A percentile compares a stretch with the other conserved stretches of the same genome.
These are phyloP conservation scores for Vigna mungo DNA, from an alignment of 306 rosid species.

Conservation along the genomic window DNA sequence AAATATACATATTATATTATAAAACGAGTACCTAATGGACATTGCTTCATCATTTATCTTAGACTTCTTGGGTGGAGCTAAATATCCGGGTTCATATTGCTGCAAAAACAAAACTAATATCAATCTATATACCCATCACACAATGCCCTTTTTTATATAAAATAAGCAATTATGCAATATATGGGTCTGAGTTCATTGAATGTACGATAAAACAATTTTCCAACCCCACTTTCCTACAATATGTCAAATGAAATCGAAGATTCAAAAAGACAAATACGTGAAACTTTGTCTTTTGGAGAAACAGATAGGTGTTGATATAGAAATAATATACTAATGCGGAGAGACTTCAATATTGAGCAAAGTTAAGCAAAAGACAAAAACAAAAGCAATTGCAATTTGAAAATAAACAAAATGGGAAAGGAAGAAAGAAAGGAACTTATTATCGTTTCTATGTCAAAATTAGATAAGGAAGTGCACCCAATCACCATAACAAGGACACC, in stretches of 20 bases:
- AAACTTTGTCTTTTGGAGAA: not conserved
- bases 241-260: constrained; percentile 1
- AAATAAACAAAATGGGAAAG: constrained; percentile 32
- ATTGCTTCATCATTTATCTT: constrained; percentile 65
- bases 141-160: not conserved
- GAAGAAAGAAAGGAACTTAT: constrained; percentile 37
- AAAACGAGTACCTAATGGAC: constrained; percentile 63
- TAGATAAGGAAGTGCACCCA: constrained; percentile 48
- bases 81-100: constrained; percentile 88
- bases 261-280: not conserved
- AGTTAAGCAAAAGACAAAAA: constrained; percentile 42
- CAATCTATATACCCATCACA: not conserved
- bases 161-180: not conserved
- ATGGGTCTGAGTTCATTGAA: constrained; percentile 20
- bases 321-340: constrained; percentile 24
- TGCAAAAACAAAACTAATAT: constrained; percentile 41
- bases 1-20: not conserved
- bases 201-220: not conserved
- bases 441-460: constrained; percentile 39
- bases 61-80: constrained; percentile 67
- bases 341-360: constrained; percentile 42
- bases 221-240: not conserved
- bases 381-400: constrained; percentile 28
- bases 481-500: constrained; percentile 33
- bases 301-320: constrained; percentile 18